Percentiles rank a stretch among this genome's conserved stretches.
Evolutionary conservation across 169 alveolate genomes (phyloP).

Genomic region (Eimeria acervulina): DNA sequence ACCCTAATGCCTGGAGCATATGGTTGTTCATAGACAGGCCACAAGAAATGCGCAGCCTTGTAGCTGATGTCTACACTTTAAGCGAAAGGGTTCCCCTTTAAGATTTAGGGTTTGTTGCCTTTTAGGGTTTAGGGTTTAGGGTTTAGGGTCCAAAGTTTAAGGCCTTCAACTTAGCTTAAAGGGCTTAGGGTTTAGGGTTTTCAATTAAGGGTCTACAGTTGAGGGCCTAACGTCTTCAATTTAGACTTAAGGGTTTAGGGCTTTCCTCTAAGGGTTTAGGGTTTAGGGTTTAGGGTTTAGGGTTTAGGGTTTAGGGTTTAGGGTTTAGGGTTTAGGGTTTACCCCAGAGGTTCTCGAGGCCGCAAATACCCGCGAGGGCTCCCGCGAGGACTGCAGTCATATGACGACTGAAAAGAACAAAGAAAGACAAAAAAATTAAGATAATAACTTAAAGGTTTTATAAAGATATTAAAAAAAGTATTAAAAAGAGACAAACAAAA

Average conservation of each 20-base stretch:
- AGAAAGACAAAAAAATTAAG: neutral
- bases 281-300: neutral
- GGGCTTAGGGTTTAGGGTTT: neutral
- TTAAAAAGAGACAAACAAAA: neutral
- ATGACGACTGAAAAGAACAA: constrained; percentile 48
- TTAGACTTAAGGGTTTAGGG: too few relatives aligned
- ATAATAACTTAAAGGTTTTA: neutral
- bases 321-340: neutral
- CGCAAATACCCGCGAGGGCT: constrained; percentile 64
- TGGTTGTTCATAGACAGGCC: neutral
- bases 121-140: too few relatives aligned
- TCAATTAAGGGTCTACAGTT: neutral
- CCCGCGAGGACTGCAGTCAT: constrained; percentile 60
- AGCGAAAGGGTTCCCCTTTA: too few relatives aligned
- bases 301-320: constrained; percentile 27
- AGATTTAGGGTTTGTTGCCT: too few relatives aligned
- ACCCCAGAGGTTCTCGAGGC: constrained; percentile 63
- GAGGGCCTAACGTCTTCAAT: too few relatives aligned
- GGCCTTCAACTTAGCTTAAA: too few relatives aligned
- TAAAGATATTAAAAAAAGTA: neutral
- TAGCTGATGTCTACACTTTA: neutral
- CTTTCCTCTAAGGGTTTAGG: neutral
- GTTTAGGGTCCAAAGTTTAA: too few relatives aligned
- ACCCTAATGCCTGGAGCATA: neutral
- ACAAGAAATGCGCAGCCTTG: neutral